phyloP scores from a whole-genome alignment of 2,329 filamentous ascomycete species.

The Botrytis aclada region DNA sequence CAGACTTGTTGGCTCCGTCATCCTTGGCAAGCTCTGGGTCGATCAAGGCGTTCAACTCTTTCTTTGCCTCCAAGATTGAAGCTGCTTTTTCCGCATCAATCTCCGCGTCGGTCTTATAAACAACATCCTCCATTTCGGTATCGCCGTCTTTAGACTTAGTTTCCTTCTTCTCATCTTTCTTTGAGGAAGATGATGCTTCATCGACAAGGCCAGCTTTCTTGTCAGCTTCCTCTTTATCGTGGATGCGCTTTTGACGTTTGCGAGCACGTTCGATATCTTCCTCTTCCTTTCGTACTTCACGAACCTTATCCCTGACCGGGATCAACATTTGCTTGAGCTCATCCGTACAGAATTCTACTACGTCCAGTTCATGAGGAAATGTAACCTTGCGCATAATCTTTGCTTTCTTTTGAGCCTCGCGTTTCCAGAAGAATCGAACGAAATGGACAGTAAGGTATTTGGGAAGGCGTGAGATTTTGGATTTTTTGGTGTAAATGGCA shows the following conservation, averaged over 20 bases:
- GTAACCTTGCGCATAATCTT: constrained; percentile 99
- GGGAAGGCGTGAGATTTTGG: constrained; percentile 83
- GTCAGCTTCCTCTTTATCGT: constrained; percentile 49
- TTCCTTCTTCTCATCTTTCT: constrained; percentile 45
- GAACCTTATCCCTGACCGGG: constrained; percentile 93
- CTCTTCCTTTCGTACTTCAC: constrained; percentile 92
- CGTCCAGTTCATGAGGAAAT: constrained; percentile 89
- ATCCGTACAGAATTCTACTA: constrained; percentile 93
- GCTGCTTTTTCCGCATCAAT: constrained; percentile 81
- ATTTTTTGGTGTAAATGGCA: constrained; percentile 83
- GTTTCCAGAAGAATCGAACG: constrained; percentile 97
- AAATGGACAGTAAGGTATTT: constrained; percentile 98
- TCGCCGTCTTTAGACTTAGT: constrained; percentile 59
- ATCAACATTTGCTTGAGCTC: constrained; percentile 78
- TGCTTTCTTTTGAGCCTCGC: constrained; percentile 93
- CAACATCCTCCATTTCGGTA: constrained; percentile 58
- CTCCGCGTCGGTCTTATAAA: constrained; percentile 89
- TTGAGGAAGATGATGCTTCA: constrained; percentile 40
- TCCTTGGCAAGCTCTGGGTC: constrained; percentile 72
- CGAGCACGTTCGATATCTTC: constrained; percentile 86
- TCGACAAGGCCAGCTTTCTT: constrained; percentile 49
- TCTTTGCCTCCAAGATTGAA: constrained; percentile 75
- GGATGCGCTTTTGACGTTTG: constrained; percentile 78
- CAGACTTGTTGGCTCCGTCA: constrained; percentile 84
- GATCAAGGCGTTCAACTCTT: constrained; percentile 78